Conservation (phyloP, 148 eudicot species). For the Rhododendron henanense region DNA sequence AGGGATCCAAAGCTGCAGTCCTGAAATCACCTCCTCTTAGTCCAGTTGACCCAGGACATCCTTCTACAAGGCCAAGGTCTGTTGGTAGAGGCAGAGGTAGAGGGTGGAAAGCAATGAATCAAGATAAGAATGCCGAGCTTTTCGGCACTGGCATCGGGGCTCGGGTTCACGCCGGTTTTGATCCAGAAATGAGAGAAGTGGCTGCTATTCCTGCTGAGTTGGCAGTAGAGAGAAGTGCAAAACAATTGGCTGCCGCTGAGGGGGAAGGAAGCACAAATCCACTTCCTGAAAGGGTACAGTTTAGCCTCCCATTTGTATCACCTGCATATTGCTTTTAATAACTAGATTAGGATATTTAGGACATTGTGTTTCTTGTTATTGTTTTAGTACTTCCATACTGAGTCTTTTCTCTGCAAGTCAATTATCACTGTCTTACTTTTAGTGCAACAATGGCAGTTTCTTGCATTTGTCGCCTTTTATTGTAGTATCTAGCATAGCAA, state of each 20-base stretch:
- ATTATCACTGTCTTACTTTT: not conserved
- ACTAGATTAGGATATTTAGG: too few species aligned
- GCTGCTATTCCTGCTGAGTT: slow-evolving; percentile 24
- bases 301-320: not conserved
- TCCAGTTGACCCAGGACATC: slow-evolving; percentile 22
- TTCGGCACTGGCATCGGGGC: slow-evolving; percentile 20
- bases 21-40: slow-evolving; percentile 23
- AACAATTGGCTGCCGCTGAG: slow-evolving; percentile 23
- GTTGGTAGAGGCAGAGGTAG: slow-evolving; percentile 32
- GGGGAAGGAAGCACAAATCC: slow-evolving; percentile 37
- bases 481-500: not conserved
- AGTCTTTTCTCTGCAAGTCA: not conserved
- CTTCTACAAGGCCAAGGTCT: slow-evolving; percentile 25
- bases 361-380: not conserved
- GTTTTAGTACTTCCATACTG: not conserved
- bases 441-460: not conserved
- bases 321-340: not conserved
- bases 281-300: slow-evolving; percentile 35
- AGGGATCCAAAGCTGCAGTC: slow-evolving; percentile 12
- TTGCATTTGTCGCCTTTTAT: not conserved
- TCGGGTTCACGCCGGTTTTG: slow-evolving; percentile 14
- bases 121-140: slow-evolving; percentile 22
- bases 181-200: slow-evolving; percentile 13
- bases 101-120: slow-evolving; percentile 24
- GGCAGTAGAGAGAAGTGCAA: slow-evolving; percentile 22